These are phyloP conservation scores for Adansonia digitata DNA, from an alignment of 345 rosid genomes.

Conservation along the genomic window DNA sequence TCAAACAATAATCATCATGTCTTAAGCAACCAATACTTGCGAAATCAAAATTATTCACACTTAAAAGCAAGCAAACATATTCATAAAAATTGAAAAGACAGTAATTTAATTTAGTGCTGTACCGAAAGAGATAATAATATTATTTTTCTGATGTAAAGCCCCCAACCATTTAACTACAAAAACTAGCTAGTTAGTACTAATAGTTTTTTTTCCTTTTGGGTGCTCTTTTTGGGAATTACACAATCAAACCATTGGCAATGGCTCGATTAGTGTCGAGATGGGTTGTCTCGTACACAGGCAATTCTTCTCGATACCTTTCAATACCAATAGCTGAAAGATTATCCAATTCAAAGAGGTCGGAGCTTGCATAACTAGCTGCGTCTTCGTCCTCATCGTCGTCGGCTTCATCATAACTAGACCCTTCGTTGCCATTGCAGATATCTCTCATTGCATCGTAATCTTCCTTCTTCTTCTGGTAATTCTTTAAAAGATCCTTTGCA, in stretches of 20 bases:
- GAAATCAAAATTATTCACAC: neutral
- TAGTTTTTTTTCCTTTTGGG: neutral
- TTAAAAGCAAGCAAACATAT: neutral
- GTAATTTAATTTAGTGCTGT: neutral
- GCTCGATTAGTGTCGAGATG: slow-evolving; percentile 67
- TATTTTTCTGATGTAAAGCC: slow-evolving; percentile 47
- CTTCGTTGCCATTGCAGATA: neutral
- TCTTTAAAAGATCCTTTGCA: slow-evolving; percentile 60
- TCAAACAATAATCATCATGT: slow-evolving; percentile 9
- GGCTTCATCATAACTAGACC: slow-evolving; percentile 19
- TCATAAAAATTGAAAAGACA: neutral
- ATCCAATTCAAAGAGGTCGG: slow-evolving; percentile 90
- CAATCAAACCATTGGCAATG: slow-evolving; percentile 55
- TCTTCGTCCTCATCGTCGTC: slow-evolving; percentile 56
- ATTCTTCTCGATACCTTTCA: slow-evolving; percentile 66
- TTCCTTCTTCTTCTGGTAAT: slow-evolving; percentile 46
- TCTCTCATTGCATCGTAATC: slow-evolving; percentile 12
- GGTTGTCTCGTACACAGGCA: slow-evolving; percentile 93
- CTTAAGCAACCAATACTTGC: neutral
- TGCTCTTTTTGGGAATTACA: slow-evolving; percentile 37
- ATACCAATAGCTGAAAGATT: slow-evolving; percentile 70
- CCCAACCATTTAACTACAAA: slow-evolving; percentile 37
- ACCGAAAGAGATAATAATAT: slow-evolving; percentile 19
- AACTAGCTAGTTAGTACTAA: slow-evolving; percentile 1
- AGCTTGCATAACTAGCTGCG: slow-evolving; percentile 78